Conservation (phyloP, 495 filamentous ascomycete species). For the Aspergillus panamensis region DNA sequence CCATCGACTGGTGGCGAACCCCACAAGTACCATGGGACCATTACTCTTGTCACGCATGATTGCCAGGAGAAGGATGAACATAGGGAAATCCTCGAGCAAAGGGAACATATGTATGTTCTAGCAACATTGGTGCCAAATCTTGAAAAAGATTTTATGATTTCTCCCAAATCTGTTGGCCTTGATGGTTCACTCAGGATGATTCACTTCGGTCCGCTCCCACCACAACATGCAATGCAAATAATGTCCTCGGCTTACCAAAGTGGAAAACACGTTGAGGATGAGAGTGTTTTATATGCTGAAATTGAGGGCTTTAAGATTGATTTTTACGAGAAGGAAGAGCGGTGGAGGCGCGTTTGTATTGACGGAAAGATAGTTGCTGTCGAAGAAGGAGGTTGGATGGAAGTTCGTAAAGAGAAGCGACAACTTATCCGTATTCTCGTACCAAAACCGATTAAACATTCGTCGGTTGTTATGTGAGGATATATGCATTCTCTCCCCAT, state of each 20-base stretch:
- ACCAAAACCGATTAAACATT: not conserved
- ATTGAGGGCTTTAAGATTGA: slow-evolving; percentile 61
- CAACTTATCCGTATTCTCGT: slow-evolving; percentile 24
- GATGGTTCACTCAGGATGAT: slow-evolving; percentile 66
- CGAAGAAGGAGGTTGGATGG: slow-evolving; percentile 67
- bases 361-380: slow-evolving; percentile 82
- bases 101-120: slow-evolving; percentile 69
- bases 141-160: slow-evolving; percentile 76
- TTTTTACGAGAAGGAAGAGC: slow-evolving; percentile 57
- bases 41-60: slow-evolving; percentile 40
- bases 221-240: slow-evolving; percentile 64
- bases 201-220: slow-evolving; percentile 63
- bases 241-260: slow-evolving; percentile 72
- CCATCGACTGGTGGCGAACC: slow-evolving; percentile 54
- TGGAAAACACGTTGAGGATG: slow-evolving; percentile 65
- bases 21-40: slow-evolving; percentile 65
- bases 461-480: not conserved
- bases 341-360: slow-evolving; percentile 82
- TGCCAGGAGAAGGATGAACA: slow-evolving; percentile 24
- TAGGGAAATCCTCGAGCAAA: slow-evolving; percentile 27
- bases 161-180: slow-evolving; percentile 61
- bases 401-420: slow-evolving; percentile 46
- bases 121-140: slow-evolving; percentile 72
- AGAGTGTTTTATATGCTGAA: slow-evolving; percentile 60
- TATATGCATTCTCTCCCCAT: too few species aligned